Conservation (phyloP, 148 eudicot genomes). For the Camellia granthamiana region DNA sequence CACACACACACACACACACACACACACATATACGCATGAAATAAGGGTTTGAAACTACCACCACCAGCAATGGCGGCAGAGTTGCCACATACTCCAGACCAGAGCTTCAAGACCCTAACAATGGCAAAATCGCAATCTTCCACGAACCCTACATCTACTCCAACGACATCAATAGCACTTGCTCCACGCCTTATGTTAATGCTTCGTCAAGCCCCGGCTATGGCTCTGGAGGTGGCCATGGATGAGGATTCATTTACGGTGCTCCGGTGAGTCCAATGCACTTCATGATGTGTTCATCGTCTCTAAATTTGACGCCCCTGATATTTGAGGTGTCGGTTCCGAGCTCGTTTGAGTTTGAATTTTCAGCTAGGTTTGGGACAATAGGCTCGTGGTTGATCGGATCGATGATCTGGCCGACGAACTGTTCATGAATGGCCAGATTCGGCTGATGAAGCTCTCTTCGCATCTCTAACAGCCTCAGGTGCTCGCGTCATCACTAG, state of each 20-base stretch:
- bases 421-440: slow-evolving; percentile 55
- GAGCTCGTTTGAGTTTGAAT: slow-evolving; percentile 58
- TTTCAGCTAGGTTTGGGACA: slow-evolving; percentile 30
- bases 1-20: neutral
- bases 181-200: slow-evolving; percentile 82
- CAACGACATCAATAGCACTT: slow-evolving; percentile 58
- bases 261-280: slow-evolving; percentile 93
- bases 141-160: slow-evolving; percentile 4
- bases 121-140: neutral
- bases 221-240: neutral
- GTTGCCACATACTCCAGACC: neutral
- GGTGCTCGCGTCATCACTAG: slow-evolving; percentile 40
- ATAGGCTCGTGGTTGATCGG: slow-evolving; percentile 17
- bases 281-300: slow-evolving; percentile 42
- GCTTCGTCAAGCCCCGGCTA: slow-evolving; percentile 85
- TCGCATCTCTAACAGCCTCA: slow-evolving; percentile 75
- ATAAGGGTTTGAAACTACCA: slow-evolving; percentile 25
- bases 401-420: slow-evolving; percentile 46
- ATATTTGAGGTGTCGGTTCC: neutral
- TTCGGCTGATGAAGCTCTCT: slow-evolving; percentile 72
- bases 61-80: neutral
- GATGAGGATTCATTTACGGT: slow-evolving; percentile 65
- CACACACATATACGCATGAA: neutral
- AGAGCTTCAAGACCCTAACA: slow-evolving; percentile 3
- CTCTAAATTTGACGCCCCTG: slow-evolving; percentile 39